Conservation (phyloP, 257 asterid species). For the Ballota nigra region DNA sequence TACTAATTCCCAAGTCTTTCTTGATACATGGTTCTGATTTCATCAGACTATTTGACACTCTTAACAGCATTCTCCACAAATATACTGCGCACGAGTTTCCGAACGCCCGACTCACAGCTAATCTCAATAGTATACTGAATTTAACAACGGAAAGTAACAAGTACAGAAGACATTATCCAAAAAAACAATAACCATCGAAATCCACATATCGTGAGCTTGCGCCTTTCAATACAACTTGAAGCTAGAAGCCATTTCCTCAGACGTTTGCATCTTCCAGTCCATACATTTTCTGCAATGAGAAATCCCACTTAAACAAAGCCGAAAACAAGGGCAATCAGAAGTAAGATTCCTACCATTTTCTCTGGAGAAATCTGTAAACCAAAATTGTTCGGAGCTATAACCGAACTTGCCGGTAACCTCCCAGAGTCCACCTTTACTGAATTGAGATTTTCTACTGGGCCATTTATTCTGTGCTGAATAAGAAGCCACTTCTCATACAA, state of each 20-base stretch:
- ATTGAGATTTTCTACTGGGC: constrained; percentile 85
- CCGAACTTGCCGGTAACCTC: constrained; percentile 92
- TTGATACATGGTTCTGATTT: too few species aligned
- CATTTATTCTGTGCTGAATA: constrained; percentile 93
- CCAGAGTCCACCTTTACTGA: constrained; percentile 86
- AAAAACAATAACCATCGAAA: neutral
- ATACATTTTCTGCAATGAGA: constrained; percentile 63
- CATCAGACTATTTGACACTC: constrained; percentile 81
- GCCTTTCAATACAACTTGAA: constrained; percentile 83
- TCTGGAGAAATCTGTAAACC: constrained; percentile 79
- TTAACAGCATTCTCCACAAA: constrained; percentile 84
- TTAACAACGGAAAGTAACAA: constrained; percentile 17
- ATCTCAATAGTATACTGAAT: constrained; percentile 94
- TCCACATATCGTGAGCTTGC: constrained; percentile 87
- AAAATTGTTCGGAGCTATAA: constrained; percentile 90
- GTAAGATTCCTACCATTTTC: constrained; percentile 51
- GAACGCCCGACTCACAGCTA: constrained; percentile 88
- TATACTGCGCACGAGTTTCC: constrained; percentile 82
- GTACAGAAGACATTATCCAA: neutral
- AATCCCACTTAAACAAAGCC: constrained; percentile 14
- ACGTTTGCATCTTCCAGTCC: constrained; percentile 95
- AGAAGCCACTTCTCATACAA: constrained; percentile 94
- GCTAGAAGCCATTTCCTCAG: constrained; percentile 91
- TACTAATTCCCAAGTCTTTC: too few species aligned
- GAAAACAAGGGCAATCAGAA: constrained; percentile 17